Base-by-base conservation (phyloP, 345 rosid species). In the Euphorbia lathyris region DNA sequence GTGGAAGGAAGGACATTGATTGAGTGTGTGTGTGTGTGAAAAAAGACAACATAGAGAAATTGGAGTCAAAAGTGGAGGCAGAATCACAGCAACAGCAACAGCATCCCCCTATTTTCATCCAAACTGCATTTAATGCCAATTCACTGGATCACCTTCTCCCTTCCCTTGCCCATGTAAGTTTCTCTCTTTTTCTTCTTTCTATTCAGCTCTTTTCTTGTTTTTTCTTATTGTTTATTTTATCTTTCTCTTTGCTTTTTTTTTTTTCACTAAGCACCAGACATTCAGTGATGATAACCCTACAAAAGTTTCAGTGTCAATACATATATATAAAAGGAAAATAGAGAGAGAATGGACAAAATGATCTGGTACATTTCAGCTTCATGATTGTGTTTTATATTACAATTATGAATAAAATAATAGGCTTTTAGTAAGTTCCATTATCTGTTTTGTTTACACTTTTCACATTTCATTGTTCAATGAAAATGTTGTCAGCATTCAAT, bases 211-310 rank as follows among this genome's bases (percentile, higher is more conserved):
- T 71, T 57, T 70, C 57, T 73, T 40, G 4, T 27, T 16, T 17
- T 51, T 29, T 12, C 19, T 63, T 50, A 2, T 32, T 32, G 2
- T 40, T 40, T 12, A 4, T 40, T 40, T 12, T 16, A n/a, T 51
- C 23, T 55, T 55, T 51, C 23, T 51, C 25, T 19, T 19, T 51
- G 25, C 19, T 20, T 25, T 42, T 70, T 68, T 47, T 40, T 68
- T 72, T 42, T 68, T 34, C 30, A 63, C 38, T 22, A 22, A 53
- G 72, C 72, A 29, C 69, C 64, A 64, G 75, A 77, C 72, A 71
- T 64, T 58, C 82, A 79, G 81, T 72, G 77, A 81, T 69, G 71
- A 69, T 70, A 65, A 20, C 66, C 53, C 81, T 77, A 81, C 79
- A 71, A 68, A 69, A 71, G 70, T 77, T 82, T 82, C 81, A 74